phyloP scores from a whole-genome alignment of 768 basidiomycete genomes.

The Amanita pseudoporphyria region DNA sequence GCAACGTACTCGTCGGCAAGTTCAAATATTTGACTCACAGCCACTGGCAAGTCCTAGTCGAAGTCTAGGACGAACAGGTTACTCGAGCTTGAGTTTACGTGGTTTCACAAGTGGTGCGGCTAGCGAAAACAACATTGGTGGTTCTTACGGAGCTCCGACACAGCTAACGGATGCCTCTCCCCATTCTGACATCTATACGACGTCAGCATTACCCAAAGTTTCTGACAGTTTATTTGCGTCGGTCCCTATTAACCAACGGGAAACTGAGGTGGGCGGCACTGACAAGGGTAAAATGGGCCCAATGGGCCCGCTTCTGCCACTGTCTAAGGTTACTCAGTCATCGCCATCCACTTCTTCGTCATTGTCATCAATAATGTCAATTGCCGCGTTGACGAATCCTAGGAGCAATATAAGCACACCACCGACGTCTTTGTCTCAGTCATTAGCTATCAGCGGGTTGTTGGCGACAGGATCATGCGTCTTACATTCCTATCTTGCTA shows the following conservation, averaged over 20 bases:
- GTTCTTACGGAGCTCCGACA: constrained; percentile 33
- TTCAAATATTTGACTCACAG: constrained; percentile 79
- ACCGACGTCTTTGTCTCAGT: constrained; percentile 45
- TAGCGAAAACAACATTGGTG: constrained; percentile 24
- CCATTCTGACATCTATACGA: constrained; percentile 21
- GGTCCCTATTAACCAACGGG: constrained; percentile 8
- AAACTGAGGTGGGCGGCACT: not conserved
- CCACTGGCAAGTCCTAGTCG: constrained; percentile 53
- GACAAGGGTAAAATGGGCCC: not conserved
- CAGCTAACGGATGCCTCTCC: constrained; percentile 23
- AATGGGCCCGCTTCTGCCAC: constrained; percentile 7
- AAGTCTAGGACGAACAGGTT: constrained; percentile 23
- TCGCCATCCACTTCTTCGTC: constrained; percentile 42
- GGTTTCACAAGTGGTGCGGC: constrained; percentile 17
- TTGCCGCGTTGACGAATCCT: constrained; percentile 24
- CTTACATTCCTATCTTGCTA: not conserved
- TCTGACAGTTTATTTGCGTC: constrained; percentile 28
- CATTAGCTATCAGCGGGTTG: constrained; percentile 34
- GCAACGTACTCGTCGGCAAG: constrained; percentile 45
- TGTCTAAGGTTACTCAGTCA: constrained; percentile 9
- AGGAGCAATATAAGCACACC: constrained; percentile 44
- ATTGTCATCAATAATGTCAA: constrained; percentile 41
- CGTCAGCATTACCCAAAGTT: constrained; percentile 30
- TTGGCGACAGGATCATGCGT: constrained; percentile 26
- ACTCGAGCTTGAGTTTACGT: constrained; percentile 20